Evolutionary conservation across 257 asterid genomes (phyloP).

Genomic region (Solanum pennellii): DNA sequence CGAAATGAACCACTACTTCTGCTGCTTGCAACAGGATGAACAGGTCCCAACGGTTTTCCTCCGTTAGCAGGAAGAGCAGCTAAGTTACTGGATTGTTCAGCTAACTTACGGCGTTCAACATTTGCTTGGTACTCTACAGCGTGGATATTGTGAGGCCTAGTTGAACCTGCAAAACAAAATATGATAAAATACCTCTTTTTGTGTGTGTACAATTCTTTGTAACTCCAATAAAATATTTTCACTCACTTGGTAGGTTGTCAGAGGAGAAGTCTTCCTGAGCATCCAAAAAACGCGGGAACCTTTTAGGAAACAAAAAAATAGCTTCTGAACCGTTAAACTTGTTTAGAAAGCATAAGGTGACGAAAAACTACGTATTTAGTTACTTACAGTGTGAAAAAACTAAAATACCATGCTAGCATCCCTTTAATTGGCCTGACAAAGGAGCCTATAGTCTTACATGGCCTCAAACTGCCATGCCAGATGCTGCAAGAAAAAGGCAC

Average conservation of each 20-base stretch:
- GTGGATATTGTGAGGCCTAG: conserved; percentile 11
- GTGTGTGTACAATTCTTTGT: background rate
- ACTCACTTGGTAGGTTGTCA: conserved; percentile 35
- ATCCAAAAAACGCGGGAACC: conserved; percentile 8
- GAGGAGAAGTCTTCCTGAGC: conserved; percentile 18
- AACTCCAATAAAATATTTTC: background rate
- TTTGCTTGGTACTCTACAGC: conserved; percentile 11
- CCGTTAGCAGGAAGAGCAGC: conserved; percentile 40
- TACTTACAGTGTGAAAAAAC: conserved; percentile 37
- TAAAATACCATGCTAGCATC: conserved; percentile 31
- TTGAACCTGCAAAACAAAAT: conserved; percentile 17
- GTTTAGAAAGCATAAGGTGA: background rate
- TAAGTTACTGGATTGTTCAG: conserved; percentile 46
- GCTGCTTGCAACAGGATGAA: conserved; percentile 34
- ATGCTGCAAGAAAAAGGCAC: conserved; percentile 28
- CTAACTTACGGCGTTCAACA: conserved; percentile 39
- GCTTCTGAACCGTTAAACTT: background rate
- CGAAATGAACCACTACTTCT: conserved; percentile 92
- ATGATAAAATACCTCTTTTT: background rate
- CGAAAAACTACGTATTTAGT: background rate
- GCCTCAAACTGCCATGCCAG: conserved; percentile 26
- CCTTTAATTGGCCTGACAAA: conserved; percentile 19
- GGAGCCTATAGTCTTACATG: conserved; percentile 24
- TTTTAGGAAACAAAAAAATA: background rate
- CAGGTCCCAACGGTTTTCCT: conserved; percentile 8